phyloP scores from a whole-genome alignment of 208 protist species.

The Leishmania aethiopica region DNA sequence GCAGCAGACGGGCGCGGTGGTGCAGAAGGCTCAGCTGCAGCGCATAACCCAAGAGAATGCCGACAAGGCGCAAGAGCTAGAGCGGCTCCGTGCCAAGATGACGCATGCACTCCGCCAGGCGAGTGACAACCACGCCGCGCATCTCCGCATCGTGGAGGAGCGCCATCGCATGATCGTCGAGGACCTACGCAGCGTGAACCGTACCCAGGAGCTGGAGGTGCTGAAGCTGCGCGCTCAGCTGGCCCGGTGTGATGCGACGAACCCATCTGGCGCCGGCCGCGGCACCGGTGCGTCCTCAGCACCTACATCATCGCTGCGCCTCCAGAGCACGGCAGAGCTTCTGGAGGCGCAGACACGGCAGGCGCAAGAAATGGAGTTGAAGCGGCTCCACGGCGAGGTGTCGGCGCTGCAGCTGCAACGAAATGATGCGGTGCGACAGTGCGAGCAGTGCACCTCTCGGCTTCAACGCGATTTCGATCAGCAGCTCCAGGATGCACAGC shows the following conservation, averaged over 20 bases:
- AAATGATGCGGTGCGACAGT: conserved; percentile 71
- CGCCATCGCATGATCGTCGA: conserved; percentile 69
- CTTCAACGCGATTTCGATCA: conserved; percentile 57
- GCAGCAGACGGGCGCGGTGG: conserved; percentile 32
- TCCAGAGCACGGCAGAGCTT: conserved; percentile 56
- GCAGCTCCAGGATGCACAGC: conserved; percentile 35
- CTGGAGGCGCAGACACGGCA: conserved; percentile 69
- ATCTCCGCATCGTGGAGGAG: conserved; percentile 82
- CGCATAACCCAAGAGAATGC: conserved; percentile 63
- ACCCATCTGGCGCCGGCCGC: conserved; percentile 20
- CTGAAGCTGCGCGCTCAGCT: conserved; percentile 75
- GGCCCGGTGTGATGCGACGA: conserved; percentile 49
- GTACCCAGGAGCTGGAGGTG: conserved; percentile 71
- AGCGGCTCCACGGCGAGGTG: conserved; percentile 72
- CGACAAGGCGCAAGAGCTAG: conserved; percentile 73
- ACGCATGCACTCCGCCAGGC: conserved; percentile 65
- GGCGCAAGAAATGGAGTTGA: conserved; percentile 77
- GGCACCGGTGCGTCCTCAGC: conserved; percentile 9
- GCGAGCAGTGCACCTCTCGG: conserved; percentile 62
- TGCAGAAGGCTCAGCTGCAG: conserved; percentile 56
- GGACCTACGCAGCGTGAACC: conserved; percentile 49
- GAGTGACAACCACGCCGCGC: conserved; percentile 75
- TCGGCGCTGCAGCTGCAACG: conserved; percentile 62
- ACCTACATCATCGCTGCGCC: conserved; percentile 4
- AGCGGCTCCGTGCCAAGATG: conserved; percentile 73